phyloP scores from a whole-genome alignment of 169 alveolate species.

The Fabrea salina region DNA sequence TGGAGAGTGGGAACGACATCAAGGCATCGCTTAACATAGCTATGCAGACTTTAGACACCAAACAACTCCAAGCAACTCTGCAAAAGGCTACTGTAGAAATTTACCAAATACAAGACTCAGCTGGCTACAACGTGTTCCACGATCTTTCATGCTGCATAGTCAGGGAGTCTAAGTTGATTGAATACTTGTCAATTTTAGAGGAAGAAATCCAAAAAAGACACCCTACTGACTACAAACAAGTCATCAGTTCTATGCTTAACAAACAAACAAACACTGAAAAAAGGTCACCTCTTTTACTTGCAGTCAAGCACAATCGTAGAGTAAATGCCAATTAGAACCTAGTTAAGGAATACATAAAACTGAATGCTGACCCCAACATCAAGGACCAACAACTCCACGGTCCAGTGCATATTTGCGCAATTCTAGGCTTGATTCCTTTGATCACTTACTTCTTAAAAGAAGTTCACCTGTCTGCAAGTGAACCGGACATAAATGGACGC shows the following conservation, averaged over 20 bases:
- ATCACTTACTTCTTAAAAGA: background rate
- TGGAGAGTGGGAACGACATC: background rate
- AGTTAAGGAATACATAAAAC: background rate
- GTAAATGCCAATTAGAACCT: background rate
- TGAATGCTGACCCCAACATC: background rate
- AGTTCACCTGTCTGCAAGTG: background rate
- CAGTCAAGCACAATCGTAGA: background rate
- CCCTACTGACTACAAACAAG: too few species aligned
- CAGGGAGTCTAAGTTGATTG: background rate
- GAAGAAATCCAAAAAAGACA: too few species aligned
- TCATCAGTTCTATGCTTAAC: too few species aligned
- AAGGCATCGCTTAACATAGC: background rate
- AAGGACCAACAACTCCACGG: background rate
- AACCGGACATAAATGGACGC: background rate
- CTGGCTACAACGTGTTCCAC: constrained; percentile 1
- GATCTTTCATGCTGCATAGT: constrained; percentile 9
- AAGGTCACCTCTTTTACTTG: background rate
- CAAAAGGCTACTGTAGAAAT: too few species aligned
- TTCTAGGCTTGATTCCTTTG: background rate
- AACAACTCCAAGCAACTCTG: background rate
- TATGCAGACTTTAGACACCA: background rate
- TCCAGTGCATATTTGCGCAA: constrained; percentile 1
- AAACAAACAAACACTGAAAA: background rate
- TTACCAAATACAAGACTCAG: too few species aligned
- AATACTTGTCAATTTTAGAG: too few species aligned